These are phyloP conservation scores for Lasiodiplodia hormozganensis DNA, from an alignment of 2,329 filamentous ascomycete genomes.

Conservation along the genomic window DNA sequence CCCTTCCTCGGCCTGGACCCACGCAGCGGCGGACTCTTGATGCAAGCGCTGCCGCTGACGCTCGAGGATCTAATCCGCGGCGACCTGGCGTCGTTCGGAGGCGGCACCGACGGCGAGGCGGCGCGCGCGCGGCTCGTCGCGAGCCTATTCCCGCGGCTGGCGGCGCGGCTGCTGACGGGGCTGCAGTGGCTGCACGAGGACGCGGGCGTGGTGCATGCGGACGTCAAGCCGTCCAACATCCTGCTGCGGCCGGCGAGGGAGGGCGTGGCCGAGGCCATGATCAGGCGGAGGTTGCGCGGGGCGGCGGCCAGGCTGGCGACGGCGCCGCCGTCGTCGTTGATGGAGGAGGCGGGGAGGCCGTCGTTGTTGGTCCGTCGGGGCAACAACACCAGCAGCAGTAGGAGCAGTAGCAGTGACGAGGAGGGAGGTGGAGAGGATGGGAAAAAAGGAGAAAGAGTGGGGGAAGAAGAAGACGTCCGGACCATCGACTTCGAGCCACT, in stretches of 20 bases:
- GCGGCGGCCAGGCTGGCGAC: slow-evolving; percentile 1
- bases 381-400: background rate
- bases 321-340: background rate
- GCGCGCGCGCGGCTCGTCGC: slow-evolving; percentile 46
- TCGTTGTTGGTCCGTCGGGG: background rate
- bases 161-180: slow-evolving; percentile 47
- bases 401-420: background rate
- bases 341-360: background rate
- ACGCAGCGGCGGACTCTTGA: slow-evolving; percentile 40
- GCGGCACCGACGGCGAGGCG: background rate
- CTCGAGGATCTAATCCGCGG: slow-evolving; percentile 43
- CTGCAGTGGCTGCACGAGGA: slow-evolving; percentile 50
- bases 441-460: slow-evolving; percentile 11
- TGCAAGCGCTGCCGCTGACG: slow-evolving; percentile 43
- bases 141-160: slow-evolving; percentile 49
- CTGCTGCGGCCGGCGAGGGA: slow-evolving; percentile 41
- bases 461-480: background rate
- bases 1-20: slow-evolving; percentile 44
- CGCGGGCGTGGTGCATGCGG: slow-evolving; percentile 51
- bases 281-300: slow-evolving; percentile 6
- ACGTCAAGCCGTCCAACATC: slow-evolving; percentile 58
- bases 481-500: slow-evolving; percentile 20
- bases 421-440: background rate
- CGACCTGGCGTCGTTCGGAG: slow-evolving; percentile 33
- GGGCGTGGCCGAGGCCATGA: slow-evolving; percentile 30